Evolutionary conservation across 768 basidiomycete genomes (phyloP).

Genomic region (Leccinum longicurvipes): DNA sequence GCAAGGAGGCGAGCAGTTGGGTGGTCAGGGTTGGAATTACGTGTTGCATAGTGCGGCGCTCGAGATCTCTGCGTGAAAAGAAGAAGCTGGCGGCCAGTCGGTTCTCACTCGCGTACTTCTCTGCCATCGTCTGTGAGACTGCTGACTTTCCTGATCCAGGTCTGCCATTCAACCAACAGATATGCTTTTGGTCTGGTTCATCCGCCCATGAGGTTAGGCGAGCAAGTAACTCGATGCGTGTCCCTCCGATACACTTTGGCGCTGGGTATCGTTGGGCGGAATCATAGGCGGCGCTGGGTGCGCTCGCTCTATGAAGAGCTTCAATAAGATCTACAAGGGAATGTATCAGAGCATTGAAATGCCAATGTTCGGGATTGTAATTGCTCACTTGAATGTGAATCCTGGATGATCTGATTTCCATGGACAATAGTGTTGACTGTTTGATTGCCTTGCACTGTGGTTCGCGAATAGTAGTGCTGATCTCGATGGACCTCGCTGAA

Average conservation of each 20-base stretch:
- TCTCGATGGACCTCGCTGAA: no score
- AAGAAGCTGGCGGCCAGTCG: conserved; percentile 36
- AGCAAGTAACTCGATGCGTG: conserved; percentile 16
- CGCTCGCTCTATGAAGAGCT: conserved; percentile 12
- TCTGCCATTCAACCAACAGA: conserved; percentile 27
- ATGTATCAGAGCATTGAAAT: background rate
- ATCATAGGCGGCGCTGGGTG: conserved; percentile 17
- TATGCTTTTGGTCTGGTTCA: conserved; percentile 1
- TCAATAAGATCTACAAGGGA: conserved; percentile 10
- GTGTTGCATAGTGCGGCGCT: conserved; percentile 19
- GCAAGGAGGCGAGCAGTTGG: conserved; percentile 25
- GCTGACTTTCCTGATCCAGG: conserved; percentile 29
- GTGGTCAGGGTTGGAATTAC: conserved; percentile 32
- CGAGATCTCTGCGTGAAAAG: conserved; percentile 30
- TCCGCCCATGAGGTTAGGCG: conserved; percentile 15
- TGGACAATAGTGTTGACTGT: conserved; percentile 14
- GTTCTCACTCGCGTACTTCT: conserved; percentile 17
- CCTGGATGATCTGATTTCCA: conserved; percentile 17
- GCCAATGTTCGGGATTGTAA: no score
- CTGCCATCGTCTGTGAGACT: conserved; percentile 31
- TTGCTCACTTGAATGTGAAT: conserved; percentile 5
- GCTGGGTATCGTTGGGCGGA: conserved; percentile 18
- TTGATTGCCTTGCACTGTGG: conserved; percentile 16
- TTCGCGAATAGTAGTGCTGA: conserved; percentile 4
- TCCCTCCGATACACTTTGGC: conserved; percentile 20